Base-by-base conservation (phyloP, 148 eudicot species). In the Tetragonia tetragonoides region DNA sequence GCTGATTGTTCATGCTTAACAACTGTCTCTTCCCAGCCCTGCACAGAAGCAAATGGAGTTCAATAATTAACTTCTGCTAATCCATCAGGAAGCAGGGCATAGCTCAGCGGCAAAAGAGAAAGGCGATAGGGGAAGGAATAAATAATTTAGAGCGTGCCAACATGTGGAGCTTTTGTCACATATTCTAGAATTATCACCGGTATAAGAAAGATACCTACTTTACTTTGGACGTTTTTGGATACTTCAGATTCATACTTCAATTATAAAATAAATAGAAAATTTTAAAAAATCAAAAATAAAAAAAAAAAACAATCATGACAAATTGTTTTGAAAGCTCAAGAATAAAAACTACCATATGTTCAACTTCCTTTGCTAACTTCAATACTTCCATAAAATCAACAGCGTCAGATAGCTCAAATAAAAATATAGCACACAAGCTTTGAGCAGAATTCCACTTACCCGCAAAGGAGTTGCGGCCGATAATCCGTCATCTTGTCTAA, bases 11-110 rank as follows among this genome's bases (percentile, higher is more conserved):
- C 97, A 84, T 93, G 94, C 88, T 90, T 95, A 75, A 91, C 92
- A 42, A 93, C 80, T n/a, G 90, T 85, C 82, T 91, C 96, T 84
- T 95, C 99, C 99, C 99, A 95, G 47, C 99, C 99, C 99, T 95
- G 81, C 24, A 40, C 74, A 80, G 76, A 60, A 76, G 53, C 66
- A 73, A 56, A 77, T 73, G 21, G 53, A 21, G 69, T 34, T 56
- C 47, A 64, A 42, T 23, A 37, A n/a, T 76, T 37, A 60, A 54
- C 5, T 38, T 63, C 71, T 14, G 15, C 7, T 46, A 78, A 16
- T 21, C 60, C 20, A 63, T 28, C 23, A 57, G 10, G 54, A 66
- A 28, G 34, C 34, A 28, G 34, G 34, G 34, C 34, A 28, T 28
- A 28, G 34, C 17, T n/a, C 23, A 4, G 38, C 16, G 54, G 51